phyloP scores from a whole-genome alignment of 306 rosid species.

The Quercus robur region DNA sequence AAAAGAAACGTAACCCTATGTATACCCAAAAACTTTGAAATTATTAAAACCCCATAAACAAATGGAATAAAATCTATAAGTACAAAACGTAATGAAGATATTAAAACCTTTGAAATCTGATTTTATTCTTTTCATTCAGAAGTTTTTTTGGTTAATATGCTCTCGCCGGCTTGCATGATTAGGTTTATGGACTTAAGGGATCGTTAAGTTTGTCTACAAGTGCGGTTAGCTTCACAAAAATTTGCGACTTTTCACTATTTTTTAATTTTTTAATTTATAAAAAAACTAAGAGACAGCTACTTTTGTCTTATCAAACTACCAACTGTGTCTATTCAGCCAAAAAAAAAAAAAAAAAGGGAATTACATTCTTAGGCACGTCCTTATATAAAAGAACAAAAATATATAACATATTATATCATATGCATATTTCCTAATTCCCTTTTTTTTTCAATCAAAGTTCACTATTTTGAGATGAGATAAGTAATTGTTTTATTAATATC shows the following conservation, averaged over 20 bases:
- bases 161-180: conserved; percentile 22
- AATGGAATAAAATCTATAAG: conserved; percentile 49
- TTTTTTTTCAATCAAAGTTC: too few species aligned
- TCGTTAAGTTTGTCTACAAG: conserved; percentile 6
- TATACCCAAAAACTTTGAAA: conserved; percentile 8
- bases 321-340: not conserved
- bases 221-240: not conserved
- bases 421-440: too few species aligned
- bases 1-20: conserved; percentile 23
- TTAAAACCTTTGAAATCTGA: conserved; percentile 27
- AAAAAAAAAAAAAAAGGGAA: not conserved
- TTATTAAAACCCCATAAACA: not conserved
- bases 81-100: not conserved
- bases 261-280: not conserved
- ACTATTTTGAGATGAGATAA: too few species aligned
- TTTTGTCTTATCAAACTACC: conserved; percentile 11
- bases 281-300: conserved; percentile 18
- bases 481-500: too few species aligned
- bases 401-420: too few species aligned
- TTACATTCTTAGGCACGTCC: not conserved
- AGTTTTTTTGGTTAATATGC: conserved; percentile 15
- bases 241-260: not conserved
- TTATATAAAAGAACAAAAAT: not conserved
- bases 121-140: conserved; percentile 43
- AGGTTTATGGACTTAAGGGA: not conserved